Evolutionary conservation across 2,329 filamentous ascomycete genomes (phyloP).

Genomic region (Metarhizium rileyi): DNA sequence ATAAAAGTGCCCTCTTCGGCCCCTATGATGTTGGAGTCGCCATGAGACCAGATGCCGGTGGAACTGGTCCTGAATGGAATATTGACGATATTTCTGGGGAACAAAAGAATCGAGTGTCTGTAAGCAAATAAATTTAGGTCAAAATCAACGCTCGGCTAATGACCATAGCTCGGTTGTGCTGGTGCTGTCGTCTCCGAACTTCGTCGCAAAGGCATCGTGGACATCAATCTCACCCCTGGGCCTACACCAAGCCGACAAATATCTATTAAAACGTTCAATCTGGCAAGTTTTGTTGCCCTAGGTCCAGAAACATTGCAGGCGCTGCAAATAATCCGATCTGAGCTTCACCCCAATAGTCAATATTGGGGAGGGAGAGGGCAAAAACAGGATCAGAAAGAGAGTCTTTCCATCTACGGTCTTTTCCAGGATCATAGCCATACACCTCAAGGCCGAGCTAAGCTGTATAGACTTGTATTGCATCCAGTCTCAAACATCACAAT

Average conservation of each 20-base stretch:
- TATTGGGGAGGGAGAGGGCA: conserved; percentile 46
- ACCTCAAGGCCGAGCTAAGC: conserved; percentile 61
- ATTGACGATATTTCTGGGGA: conserved; percentile 37
- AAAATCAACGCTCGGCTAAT: conserved; percentile 4
- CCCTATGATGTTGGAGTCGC: background rate
- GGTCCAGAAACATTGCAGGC: conserved; percentile 72
- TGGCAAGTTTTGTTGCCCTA: conserved; percentile 62
- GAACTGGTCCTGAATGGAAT: background rate
- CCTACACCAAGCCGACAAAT: background rate
- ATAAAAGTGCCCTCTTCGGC: background rate
- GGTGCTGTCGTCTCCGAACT: conserved; percentile 79
- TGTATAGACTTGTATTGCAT: conserved; percentile 74
- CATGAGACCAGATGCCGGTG: background rate
- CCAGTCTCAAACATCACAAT: conserved; percentile 59
- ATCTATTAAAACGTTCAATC: conserved; percentile 54
- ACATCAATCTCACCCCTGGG: conserved; percentile 18
- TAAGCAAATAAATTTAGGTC: conserved; percentile 20
- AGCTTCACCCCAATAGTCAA: conserved; percentile 73
- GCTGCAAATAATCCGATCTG: conserved; percentile 75
- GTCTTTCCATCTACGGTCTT: conserved; percentile 72
- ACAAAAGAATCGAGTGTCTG: conserved; percentile 62
- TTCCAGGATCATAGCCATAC: conserved; percentile 69
- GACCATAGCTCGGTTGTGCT: conserved; percentile 61
- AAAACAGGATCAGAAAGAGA: conserved; percentile 61
- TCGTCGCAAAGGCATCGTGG: conserved; percentile 46